These are phyloP conservation scores for Populus ilicifolia DNA, from an alignment of 345 rosid genomes.

Conservation along the genomic window DNA sequence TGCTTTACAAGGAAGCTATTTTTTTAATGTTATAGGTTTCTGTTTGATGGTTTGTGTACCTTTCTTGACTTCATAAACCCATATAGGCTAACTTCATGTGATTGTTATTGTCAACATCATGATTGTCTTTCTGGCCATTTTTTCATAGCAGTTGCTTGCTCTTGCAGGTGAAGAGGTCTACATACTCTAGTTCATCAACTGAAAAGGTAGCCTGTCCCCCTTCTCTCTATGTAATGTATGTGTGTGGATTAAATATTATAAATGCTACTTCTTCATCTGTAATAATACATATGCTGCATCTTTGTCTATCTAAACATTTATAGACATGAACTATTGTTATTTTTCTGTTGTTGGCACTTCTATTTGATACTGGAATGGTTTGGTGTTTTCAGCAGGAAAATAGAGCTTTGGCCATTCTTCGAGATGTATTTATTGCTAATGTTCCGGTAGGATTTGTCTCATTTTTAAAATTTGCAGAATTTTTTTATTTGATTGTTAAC, in stretches of 20 bases:
- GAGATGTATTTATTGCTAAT: conserved; percentile 80
- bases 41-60: background rate
- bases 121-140: background rate
- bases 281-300: no score
- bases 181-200: conserved; percentile 32
- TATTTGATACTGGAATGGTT: background rate
- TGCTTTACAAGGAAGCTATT: background rate
- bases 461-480: background rate
- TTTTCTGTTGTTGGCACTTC: background rate
- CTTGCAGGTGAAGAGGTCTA: conserved; percentile 55
- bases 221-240: background rate
- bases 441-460: conserved; percentile 61
- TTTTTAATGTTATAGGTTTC: background rate
- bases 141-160: conserved; percentile 6
- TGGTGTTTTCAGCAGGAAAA: conserved; percentile 48
- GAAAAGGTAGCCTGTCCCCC: conserved; percentile 36
- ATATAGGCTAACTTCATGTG: background rate
- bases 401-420: conserved; percentile 55
- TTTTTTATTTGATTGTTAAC: conserved; percentile 9
- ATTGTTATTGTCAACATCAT: background rate
- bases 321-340: no score
- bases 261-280: no score
- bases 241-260: background rate
- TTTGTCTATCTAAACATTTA: no score
- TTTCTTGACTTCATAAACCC: background rate